A percentile compares a stretch with the other conserved stretches of the same genome.
phyloP scores from a whole-genome alignment of 1,284 basidiomycete species.

The Cerioporus squamosus region DNA sequence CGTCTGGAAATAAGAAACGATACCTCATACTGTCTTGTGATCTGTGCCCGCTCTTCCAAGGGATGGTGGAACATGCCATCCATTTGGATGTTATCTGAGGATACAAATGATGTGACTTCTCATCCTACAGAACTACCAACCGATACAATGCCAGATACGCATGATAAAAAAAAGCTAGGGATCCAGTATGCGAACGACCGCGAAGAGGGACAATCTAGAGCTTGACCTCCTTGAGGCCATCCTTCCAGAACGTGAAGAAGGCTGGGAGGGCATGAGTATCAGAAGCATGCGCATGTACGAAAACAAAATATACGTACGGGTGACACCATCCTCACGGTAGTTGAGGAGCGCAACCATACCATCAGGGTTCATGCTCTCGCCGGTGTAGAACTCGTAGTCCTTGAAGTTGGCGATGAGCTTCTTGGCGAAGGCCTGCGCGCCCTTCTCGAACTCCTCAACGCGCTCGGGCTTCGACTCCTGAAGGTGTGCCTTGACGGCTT shows the following conservation, averaged over 20 bases:
- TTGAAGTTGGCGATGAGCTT: conserved; percentile 92
- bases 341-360: conserved; percentile 92
- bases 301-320: conserved; percentile 56
- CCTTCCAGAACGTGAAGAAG: conserved; percentile 94
- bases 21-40: neutral
- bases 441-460: conserved; percentile 85
- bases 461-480: conserved; percentile 64
- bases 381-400: conserved; percentile 91
- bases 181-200: conserved; percentile 8
- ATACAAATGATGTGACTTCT: conserved; percentile 23
- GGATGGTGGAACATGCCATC: conserved; percentile 7
- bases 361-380: conserved; percentile 86
- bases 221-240: conserved; percentile 83
- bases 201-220: conserved; percentile 41
- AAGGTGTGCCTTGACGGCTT: conserved; percentile 73
- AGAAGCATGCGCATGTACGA: neutral
- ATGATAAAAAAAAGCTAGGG: conserved; percentile 19
- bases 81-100: conserved; percentile 14
- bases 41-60: neutral
- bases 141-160: conserved; percentile 23
- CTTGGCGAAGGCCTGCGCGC: conserved; percentile 79
- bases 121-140: conserved; percentile 21
- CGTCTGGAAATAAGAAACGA: conserved; percentile 12
- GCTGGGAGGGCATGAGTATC: conserved; percentile 48
- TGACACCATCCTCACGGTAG: conserved; percentile 78